Evolutionary conservation across 352 stramenopile genomes (phyloP).

Genomic region (Globisporangium ultimum): DNA sequence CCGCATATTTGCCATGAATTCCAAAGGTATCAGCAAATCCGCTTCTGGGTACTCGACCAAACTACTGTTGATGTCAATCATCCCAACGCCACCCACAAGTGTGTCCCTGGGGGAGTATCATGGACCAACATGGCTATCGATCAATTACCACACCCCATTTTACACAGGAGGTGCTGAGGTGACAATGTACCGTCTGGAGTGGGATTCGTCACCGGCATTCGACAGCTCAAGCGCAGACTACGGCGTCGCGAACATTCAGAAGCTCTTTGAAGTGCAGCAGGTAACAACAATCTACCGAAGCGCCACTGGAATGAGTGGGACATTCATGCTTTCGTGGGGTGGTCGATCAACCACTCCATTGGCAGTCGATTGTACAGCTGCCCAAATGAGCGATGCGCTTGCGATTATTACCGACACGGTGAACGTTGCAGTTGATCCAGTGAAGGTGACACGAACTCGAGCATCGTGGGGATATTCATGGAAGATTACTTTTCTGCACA

Average conservation of each 20-base stretch:
- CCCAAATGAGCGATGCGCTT: conserved; percentile 74
- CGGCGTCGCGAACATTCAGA: conserved; percentile 79
- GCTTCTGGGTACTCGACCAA: conserved; percentile 26
- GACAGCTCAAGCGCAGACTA: conserved; percentile 82
- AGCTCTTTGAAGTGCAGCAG: conserved; percentile 90
- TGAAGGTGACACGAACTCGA: conserved; percentile 58
- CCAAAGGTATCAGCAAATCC: conserved; percentile 47
- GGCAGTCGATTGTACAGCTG: conserved; percentile 60
- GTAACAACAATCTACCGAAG: conserved; percentile 67
- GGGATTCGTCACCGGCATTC: conserved; percentile 83
- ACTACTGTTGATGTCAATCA: conserved; percentile 52
- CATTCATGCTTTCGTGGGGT: conserved; percentile 92
- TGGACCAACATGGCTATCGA: conserved; percentile 60
- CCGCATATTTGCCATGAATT: conserved; percentile 63
- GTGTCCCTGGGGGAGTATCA: conserved; percentile 83
- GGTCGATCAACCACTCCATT: conserved; percentile 65
- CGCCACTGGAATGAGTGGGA: conserved; percentile 66
- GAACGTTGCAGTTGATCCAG: conserved; percentile 68
- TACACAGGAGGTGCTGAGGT: conserved; percentile 88
- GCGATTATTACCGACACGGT: conserved; percentile 73
- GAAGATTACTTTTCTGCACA: conserved; percentile 90
- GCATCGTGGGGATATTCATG: conserved; percentile 89
- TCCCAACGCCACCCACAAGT: conserved; percentile 69
- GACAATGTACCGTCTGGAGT: conserved; percentile 92
- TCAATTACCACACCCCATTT: conserved; percentile 77